Conservation (phyloP, 2,329 filamentous ascomycete genomes). For the Exophiala xenobiotica region DNA sequence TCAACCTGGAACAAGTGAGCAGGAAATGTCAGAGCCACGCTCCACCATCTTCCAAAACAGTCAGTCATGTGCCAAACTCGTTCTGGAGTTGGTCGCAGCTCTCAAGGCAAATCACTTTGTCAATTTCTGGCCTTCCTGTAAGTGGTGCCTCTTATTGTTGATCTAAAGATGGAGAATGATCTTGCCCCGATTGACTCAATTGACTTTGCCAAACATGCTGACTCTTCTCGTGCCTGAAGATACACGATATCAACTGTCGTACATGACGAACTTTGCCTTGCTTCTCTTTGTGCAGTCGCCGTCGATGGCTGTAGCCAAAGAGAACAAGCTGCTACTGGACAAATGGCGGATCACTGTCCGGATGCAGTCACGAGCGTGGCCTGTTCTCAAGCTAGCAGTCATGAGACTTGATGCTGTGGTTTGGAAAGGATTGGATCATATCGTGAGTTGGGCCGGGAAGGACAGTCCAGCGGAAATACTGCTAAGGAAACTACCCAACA, state of each 20-base stretch:
- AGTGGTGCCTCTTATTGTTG: constrained; percentile 4
- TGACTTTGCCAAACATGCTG: constrained; percentile 3
- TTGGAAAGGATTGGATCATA: constrained; percentile 11
- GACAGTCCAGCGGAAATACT: constrained; percentile 20
- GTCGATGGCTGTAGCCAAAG: constrained; percentile 7
- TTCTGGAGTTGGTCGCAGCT: constrained; percentile 13
- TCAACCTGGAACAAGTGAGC: constrained; percentile 5
- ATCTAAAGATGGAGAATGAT: background rate
- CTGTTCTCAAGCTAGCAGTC: constrained; percentile 15
- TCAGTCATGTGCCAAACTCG: constrained; percentile 14
- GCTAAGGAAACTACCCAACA: constrained; percentile 28
- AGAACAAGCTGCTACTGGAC: constrained; percentile 13
- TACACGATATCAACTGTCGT: constrained; percentile 14
- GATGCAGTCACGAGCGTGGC: constrained; percentile 17
- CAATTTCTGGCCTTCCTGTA: constrained; percentile 18
- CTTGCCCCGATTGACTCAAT: background rate
- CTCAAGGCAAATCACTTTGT: constrained; percentile 15
- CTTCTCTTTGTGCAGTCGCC: constrained; percentile 18
- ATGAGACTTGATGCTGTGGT: constrained; percentile 14
- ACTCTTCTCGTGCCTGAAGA: constrained; percentile 6
- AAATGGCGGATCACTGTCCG: constrained; percentile 15
- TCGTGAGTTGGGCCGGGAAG: constrained; percentile 11
- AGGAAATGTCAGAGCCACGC: constrained; percentile 6
- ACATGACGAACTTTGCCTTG: constrained; percentile 15
- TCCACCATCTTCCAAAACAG: constrained; percentile 17